Evolutionary conservation across 371 early-diverging fungal genomes (phyloP).

Genomic region (Chytridium lagenaria): DNA sequence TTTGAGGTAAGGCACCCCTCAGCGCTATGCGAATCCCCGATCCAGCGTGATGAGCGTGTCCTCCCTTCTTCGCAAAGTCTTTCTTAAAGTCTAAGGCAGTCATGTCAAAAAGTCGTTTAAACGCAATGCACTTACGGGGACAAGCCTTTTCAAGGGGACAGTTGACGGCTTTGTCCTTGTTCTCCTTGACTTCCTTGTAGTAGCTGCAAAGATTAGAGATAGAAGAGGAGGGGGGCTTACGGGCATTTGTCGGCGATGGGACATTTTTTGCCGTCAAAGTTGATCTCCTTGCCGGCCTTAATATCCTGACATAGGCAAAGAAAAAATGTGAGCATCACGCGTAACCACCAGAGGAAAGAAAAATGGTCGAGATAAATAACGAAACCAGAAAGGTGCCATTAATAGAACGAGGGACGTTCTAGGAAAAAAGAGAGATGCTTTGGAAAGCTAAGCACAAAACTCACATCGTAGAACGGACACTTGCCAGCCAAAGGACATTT

Average conservation of each 20-base stretch:
- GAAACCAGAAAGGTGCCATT: neutral
- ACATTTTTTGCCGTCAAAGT: slow-evolving; percentile 24
- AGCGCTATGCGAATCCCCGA: no score
- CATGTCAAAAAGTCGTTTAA: no score
- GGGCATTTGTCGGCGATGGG: slow-evolving; percentile 32
- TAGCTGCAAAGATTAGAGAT: no score
- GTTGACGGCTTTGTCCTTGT: no score
- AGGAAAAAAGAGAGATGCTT: neutral
- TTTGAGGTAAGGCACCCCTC: no score
- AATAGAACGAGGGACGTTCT: neutral
- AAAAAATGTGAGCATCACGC: neutral
- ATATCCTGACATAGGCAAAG: slow-evolving; percentile 12
- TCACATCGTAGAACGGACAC: slow-evolving; percentile 27
- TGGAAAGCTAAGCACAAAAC: neutral
- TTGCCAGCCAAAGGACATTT: slow-evolving; percentile 32
- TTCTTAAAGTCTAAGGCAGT: no score
- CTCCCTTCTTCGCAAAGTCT: no score
- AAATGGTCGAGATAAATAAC: neutral
- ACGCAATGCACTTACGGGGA: no score
- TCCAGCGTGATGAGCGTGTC: no score
- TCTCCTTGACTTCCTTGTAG: no score
- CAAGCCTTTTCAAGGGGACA: no score
- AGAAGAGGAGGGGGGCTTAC: no score
- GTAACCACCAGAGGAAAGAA: neutral
- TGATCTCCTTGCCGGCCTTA: slow-evolving; percentile 27